Percentiles rank a stretch among this genome's conserved stretches.
Evolutionary conservation across 1,284 basidiomycete genomes (phyloP).

Genomic region (Pholiota adiposa): DNA sequence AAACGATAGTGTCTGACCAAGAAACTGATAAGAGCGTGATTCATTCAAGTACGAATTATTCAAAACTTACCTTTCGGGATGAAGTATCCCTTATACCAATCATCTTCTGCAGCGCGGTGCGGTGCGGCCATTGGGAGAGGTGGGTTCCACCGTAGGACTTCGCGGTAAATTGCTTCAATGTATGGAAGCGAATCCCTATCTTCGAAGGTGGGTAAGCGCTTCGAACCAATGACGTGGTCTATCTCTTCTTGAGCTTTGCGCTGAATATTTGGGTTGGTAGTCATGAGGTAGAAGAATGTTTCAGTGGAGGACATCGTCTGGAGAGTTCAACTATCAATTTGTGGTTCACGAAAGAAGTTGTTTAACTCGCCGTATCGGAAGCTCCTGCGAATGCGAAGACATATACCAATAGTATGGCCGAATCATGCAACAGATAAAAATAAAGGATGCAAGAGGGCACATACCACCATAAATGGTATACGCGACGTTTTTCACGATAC

Average conservation of each 20-base stretch:
- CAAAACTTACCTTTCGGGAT: slow-evolving; percentile 24
- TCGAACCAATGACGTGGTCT: slow-evolving; percentile 30
- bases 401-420: slow-evolving; percentile 15
- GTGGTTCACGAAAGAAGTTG: neutral
- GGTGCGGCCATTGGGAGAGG: slow-evolving; percentile 18
- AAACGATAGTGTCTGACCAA: slow-evolving; percentile 18
- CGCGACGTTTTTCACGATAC: slow-evolving; percentile 27
- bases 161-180: slow-evolving; percentile 36
- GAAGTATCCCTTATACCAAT: slow-evolving; percentile 30
- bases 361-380: neutral
- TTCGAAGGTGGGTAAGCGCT: slow-evolving; percentile 35
- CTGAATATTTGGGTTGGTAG: slow-evolving; percentile 38
- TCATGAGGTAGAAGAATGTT: slow-evolving; percentile 40
- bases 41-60: neutral
- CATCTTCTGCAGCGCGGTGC: slow-evolving; percentile 23
- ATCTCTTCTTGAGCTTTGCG: slow-evolving; percentile 34
- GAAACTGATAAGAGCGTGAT: neutral
- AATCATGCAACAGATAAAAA: neutral
- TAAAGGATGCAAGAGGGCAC: neutral
- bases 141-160: slow-evolving; percentile 28
- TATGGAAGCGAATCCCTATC: slow-evolving; percentile 39
- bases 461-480: slow-evolving; percentile 23
- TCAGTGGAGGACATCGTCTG: slow-evolving; percentile 15
- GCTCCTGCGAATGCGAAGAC: neutral
- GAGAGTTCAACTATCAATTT: too few species aligned